Conservation (phyloP, 2,329 filamentous ascomycete genomes). For the Colletotrichum liriopes region DNA sequence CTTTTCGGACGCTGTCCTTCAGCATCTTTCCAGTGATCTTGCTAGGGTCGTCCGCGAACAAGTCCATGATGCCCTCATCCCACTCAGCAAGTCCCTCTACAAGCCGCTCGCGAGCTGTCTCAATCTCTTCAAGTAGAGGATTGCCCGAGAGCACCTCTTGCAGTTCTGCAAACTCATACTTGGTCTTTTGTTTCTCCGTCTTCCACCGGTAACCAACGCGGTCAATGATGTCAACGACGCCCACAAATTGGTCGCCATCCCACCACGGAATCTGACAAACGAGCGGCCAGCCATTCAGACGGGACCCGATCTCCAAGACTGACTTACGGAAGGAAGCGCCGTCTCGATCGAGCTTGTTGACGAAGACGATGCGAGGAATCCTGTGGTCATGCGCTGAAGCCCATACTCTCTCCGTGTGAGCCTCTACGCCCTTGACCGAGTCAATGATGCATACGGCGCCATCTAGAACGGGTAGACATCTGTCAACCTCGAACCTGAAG, state of each 20-base stretch:
- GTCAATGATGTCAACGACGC: slow-evolving; percentile 87
- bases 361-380: slow-evolving; percentile 85
- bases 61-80: slow-evolving; percentile 88
- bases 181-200: slow-evolving; percentile 56
- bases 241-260: slow-evolving; percentile 83
- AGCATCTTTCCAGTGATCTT: slow-evolving; percentile 80
- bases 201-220: slow-evolving; percentile 82
- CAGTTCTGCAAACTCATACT: slow-evolving; percentile 47
- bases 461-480: slow-evolving; percentile 89
- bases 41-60: slow-evolving; percentile 84
- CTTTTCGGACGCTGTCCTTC: slow-evolving; percentile 80
- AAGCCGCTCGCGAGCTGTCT: slow-evolving; percentile 81
- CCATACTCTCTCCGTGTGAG: slow-evolving; percentile 98
- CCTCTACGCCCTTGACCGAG: slow-evolving; percentile 93
- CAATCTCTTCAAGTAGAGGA: slow-evolving; percentile 77
- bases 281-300: slow-evolving; percentile 87
- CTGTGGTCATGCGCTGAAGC: slow-evolving; percentile 86
- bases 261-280: slow-evolving; percentile 98
- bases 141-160: slow-evolving; percentile 58
- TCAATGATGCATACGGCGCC: slow-evolving; percentile 95
- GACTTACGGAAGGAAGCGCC: slow-evolving; percentile 87
- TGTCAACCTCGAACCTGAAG: slow-evolving; percentile 96
- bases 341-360: slow-evolving; percentile 86
- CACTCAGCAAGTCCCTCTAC: slow-evolving; percentile 90
- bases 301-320: slow-evolving; percentile 86